These are phyloP conservation scores for Penicillium maclennaniae DNA, from an alignment of 495 filamentous ascomycete species.

Conservation along the genomic window DNA sequence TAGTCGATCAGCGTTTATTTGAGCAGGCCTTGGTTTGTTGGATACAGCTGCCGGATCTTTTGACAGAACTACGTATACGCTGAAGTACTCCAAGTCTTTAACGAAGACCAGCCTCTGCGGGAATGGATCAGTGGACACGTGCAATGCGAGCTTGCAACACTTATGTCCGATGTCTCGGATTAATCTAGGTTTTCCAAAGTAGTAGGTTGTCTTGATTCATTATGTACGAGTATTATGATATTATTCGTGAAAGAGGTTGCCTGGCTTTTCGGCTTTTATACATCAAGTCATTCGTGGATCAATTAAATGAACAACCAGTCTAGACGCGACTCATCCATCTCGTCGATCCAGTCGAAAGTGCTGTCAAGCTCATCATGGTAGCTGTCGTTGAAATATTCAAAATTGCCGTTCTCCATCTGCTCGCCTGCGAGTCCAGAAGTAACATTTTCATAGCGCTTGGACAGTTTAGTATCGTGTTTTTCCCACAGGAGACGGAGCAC, in stretches of 20 bases:
- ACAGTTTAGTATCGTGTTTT: conserved; percentile 35
- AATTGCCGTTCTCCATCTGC: background rate
- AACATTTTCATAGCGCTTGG: conserved; percentile 5
- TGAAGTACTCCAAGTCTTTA: too few species aligned
- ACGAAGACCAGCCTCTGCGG: too few species aligned
- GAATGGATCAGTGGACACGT: background rate
- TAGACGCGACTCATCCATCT: conserved; percentile 40
- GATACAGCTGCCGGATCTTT: background rate
- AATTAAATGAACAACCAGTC: conserved; percentile 48
- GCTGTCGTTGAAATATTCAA: conserved; percentile 2
- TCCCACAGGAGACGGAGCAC: conserved; percentile 47
- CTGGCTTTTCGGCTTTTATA: background rate
- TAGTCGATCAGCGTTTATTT: background rate
- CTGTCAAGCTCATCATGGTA: conserved; percentile 16
- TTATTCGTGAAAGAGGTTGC: conserved; percentile 1
- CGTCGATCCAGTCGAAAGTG: conserved; percentile 46
- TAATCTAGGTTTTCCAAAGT: background rate
- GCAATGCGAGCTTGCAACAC: background rate
- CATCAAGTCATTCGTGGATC: background rate
- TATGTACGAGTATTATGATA: conserved; percentile 14
- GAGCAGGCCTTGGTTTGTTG: background rate
- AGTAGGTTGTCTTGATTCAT: background rate
- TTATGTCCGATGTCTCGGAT: background rate
- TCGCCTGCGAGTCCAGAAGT: conserved; percentile 1
- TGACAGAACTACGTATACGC: background rate